Conservation (phyloP, 2,329 filamentous ascomycete species). For the Didymella sp. region DNA sequence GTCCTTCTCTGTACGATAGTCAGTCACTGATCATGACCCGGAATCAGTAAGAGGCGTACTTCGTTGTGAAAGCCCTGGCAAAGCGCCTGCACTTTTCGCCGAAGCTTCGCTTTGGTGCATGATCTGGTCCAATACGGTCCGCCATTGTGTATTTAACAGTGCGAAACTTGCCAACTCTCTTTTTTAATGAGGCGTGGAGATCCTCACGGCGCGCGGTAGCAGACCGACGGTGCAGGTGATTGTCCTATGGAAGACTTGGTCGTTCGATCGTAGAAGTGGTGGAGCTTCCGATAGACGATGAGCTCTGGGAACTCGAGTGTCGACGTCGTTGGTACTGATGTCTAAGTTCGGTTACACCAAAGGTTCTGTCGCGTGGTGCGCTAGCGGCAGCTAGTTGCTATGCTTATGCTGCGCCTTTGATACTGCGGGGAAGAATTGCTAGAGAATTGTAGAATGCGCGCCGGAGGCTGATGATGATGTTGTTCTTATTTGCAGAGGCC, state of each 20-base stretch:
- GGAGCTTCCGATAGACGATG: neutral
- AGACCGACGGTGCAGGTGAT: neutral
- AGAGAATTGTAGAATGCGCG: neutral
- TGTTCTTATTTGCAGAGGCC: neutral
- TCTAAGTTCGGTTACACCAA: slow-evolving; percentile 4
- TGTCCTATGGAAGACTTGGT: neutral
- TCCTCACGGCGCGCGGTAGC: slow-evolving; percentile 5
- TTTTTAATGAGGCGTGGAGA: slow-evolving; percentile 18
- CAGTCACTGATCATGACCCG: slow-evolving; percentile 21
- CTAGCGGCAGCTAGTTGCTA: slow-evolving; percentile 17
- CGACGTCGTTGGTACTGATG: slow-evolving; percentile 4
- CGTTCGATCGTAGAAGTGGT: neutral
- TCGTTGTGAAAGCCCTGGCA: slow-evolving; percentile 58
- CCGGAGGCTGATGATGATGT: neutral
- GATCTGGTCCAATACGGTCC: slow-evolving; percentile 56
- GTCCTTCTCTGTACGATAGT: slow-evolving; percentile 63
- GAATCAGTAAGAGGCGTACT: slow-evolving; percentile 38
- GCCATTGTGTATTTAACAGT: slow-evolving; percentile 25
- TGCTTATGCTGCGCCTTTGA: slow-evolving; percentile 14
- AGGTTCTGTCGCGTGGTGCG: slow-evolving; percentile 11
- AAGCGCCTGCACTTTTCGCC: slow-evolving; percentile 52
- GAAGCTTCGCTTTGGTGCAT: slow-evolving; percentile 50
- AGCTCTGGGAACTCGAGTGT: neutral
- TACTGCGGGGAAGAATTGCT: slow-evolving; percentile 14
- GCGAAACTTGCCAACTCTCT: slow-evolving; percentile 19